phyloP scores from a whole-genome alignment of 192 early-diverging fungal genomes.

The Gigaspora rosea region DNA sequence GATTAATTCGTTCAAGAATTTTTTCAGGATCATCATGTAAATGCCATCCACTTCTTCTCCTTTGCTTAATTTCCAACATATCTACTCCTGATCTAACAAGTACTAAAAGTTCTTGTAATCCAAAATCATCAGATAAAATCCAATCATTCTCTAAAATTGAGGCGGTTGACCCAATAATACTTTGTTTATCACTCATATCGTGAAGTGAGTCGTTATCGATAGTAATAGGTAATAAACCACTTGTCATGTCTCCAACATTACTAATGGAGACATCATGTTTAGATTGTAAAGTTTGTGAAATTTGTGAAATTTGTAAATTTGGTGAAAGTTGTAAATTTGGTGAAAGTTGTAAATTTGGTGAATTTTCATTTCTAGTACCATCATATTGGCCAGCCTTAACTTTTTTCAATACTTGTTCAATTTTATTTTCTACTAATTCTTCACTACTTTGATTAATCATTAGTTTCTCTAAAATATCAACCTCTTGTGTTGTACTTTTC shows the following conservation, averaged over 20 bases:
- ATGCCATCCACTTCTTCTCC: conserved; percentile 28
- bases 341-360: not conserved
- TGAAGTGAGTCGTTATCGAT: too few relatives aligned
- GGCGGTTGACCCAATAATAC: not conserved
- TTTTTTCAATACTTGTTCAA: conserved; percentile 24
- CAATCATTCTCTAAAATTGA: conserved; percentile 20
- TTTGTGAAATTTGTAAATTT: too few relatives aligned
- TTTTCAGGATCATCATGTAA: conserved; percentile 28
- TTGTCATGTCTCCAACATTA: too few relatives aligned
- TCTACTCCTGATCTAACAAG: conserved; percentile 38
- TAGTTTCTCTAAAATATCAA: conserved; percentile 21
- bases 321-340: too few relatives aligned
- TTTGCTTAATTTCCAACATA: conserved; percentile 31
- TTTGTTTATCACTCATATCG: too few relatives aligned
- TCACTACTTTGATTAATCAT: conserved; percentile 1
- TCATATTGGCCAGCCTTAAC: conserved; percentile 22
- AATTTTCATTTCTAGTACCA: not conserved
- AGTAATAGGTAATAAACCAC: too few relatives aligned
- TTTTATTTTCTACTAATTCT: conserved; percentile 18
- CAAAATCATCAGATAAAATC: conserved; percentile 48
- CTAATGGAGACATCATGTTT: too few relatives aligned
- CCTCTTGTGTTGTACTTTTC: conserved; percentile 14
- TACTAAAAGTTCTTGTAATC: conserved; percentile 48
- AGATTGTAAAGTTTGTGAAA: not conserved
- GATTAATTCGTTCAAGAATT: conserved; percentile 27